Evolutionary conservation across 495 filamentous ascomycete species (phyloP).

Genomic region (Penicillium atrosanguineum): DNA sequence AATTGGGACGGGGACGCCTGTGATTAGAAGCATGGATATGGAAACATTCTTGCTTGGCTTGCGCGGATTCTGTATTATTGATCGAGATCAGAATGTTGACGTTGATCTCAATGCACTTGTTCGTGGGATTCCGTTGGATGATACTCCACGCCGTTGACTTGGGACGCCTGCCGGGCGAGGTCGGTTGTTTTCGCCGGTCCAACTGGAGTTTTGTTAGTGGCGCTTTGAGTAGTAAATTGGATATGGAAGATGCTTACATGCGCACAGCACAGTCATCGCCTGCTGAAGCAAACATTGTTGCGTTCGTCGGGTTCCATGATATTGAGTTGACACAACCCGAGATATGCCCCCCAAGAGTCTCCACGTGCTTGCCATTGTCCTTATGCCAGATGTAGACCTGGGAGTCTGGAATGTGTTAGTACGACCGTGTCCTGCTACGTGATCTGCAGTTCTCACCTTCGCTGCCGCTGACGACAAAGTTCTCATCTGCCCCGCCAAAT

Average conservation of each 20-base stretch:
- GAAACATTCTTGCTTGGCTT: constrained; percentile 8
- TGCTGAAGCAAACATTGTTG: constrained; percentile 84
- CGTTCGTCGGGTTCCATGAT: constrained; percentile 81
- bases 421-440: neutral
- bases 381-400: constrained; percentile 88
- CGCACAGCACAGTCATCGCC: constrained; percentile 84
- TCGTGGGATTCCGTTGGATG: constrained; percentile 35
- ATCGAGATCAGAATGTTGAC: constrained; percentile 24
- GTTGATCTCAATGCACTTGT: constrained; percentile 47
- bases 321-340: constrained; percentile 84
- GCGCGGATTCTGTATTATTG: neutral
- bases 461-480: constrained; percentile 85
- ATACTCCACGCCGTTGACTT: constrained; percentile 24
- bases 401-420: constrained; percentile 57
- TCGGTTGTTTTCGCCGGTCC: constrained; percentile 38
- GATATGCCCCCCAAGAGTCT: constrained; percentile 70
- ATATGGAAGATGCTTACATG: constrained; percentile 58
- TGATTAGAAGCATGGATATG: constrained; percentile 3
- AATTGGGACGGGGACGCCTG: neutral
- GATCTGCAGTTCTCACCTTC: constrained; percentile 60
- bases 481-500: constrained; percentile 88
- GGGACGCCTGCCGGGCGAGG: constrained; percentile 16
- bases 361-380: constrained; percentile 69
- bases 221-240: neutral
- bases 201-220: constrained; percentile 32